Conservation (phyloP, 768 basidiomycete species). For the Lactarius pseudohatsudake region DNA sequence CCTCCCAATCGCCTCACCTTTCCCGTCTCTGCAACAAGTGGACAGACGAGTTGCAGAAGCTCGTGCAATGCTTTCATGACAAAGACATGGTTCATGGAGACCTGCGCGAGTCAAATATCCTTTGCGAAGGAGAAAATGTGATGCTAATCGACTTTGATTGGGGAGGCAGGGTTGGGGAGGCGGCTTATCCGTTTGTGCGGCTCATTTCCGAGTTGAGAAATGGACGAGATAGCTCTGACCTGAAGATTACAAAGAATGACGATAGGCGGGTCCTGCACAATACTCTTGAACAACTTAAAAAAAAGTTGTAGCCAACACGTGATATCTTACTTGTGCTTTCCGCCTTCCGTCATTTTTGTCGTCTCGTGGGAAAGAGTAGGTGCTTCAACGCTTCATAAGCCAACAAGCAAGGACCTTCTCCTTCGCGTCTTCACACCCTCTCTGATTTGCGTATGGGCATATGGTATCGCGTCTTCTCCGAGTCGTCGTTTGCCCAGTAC, state of each 20-base stretch:
- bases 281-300: no score
- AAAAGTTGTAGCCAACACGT: no score
- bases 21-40: not conserved
- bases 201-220: conserved; percentile 8
- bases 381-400: no score
- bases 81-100: not conserved
- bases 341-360: no score
- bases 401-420: no score
- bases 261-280: not conserved
- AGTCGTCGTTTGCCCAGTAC: no score
- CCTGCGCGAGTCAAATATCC: not conserved
- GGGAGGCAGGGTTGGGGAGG: conserved; percentile 4
- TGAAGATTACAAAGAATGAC: not conserved
- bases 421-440: no score
- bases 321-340: no score
- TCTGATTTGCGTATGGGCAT: no score
- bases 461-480: no score
- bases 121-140: not conserved
- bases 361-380: no score
- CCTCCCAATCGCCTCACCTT: not conserved
- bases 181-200: not conserved
- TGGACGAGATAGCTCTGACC: not conserved
- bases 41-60: not conserved
- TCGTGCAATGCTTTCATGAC: not conserved
- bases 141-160: conserved; percentile 12